phyloP scores from a whole-genome alignment of 148 eudicot species.

The Rhododendron kiyosumense region DNA sequence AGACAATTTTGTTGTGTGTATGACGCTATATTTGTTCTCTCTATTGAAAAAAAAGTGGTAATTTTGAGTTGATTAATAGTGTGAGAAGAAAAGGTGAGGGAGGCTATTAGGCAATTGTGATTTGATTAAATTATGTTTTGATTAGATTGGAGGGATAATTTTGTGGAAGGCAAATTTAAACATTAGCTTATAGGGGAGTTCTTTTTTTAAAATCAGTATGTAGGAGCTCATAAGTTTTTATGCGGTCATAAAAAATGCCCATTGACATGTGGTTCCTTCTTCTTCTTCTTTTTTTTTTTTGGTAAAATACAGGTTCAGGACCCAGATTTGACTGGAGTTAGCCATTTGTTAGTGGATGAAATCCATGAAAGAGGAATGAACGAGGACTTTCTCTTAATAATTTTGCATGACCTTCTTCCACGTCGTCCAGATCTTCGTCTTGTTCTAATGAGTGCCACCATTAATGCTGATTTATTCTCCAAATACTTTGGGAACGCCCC shows the following conservation, averaged over 20 bases:
- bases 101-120: not conserved
- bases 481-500: constrained; percentile 88
- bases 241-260: constrained; percentile 1
- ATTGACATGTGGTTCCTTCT: constrained; percentile 6
- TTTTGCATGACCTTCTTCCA: constrained; percentile 85
- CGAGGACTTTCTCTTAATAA: constrained; percentile 89
- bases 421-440: constrained; percentile 85
- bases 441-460: constrained; percentile 96
- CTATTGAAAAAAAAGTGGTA: not conserved
- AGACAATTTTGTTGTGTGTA: not conserved
- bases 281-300: not conserved
- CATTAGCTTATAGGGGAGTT: not conserved
- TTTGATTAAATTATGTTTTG: not conserved
- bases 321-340: constrained; percentile 75
- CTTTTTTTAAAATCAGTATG: not conserved
- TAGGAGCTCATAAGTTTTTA: constrained; percentile 5
- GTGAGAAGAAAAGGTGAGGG: not conserved
- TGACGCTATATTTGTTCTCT: not conserved
- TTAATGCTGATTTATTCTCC: constrained; percentile 90
- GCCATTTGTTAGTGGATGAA: constrained; percentile 96
- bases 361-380: constrained; percentile 99
- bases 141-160: not conserved
- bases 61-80: not conserved
- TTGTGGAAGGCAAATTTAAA: not conserved
- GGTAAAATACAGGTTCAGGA: constrained; percentile 63